Base-by-base conservation (phyloP, 345 rosid genomes). In the Luvunga scandens region DNA sequence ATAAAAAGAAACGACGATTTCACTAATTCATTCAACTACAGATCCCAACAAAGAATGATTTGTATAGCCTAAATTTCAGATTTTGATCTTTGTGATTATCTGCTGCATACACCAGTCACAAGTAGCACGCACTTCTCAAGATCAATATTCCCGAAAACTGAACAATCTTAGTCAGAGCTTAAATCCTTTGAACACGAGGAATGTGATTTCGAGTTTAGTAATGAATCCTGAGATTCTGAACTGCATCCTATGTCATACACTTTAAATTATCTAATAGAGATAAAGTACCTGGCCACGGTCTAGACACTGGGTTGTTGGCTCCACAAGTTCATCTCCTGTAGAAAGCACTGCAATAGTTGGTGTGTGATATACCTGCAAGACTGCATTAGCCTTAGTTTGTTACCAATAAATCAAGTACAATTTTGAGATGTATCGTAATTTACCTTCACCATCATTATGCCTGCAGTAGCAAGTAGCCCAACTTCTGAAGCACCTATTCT, bases 251-350 rank as follows among this genome's bases (percentile, higher is more conserved):
- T 57, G 65, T 14, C 24, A 18, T 56, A 57, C 30, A 45, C 59
- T 39, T 34, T 69, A 45, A 78, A 75, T 34, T 33, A 39, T 71
- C 45, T 45, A 42, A 66, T 36, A 71, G 6, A 39, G 64, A 75
- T n/a, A 69, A n/a, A 42, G 71, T 88, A 96, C 98, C 98, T 92
- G 94, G 74, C 98, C 99, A 81, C 90, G 91, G 80, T 87, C 80
- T 76, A 96, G 86, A 78, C 76, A 72, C 65, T 78, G 82, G 38
- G 87, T 77, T 65, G 86, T 82, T 71, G 97, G 91, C 81, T 96
- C 95, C 50, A 91, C 97, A 83, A 96, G 94, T 86, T 96, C 98
- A 55, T 96, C 98, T 71, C 98, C 98, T 28, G 98, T 90, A 71
- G 99, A 96, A 84, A 96, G 98, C 81, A 96, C 88, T 66, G 92